phyloP scores from a whole-genome alignment of 768 basidiomycete genomes.

The Suillus fuscotomentosus region DNA sequence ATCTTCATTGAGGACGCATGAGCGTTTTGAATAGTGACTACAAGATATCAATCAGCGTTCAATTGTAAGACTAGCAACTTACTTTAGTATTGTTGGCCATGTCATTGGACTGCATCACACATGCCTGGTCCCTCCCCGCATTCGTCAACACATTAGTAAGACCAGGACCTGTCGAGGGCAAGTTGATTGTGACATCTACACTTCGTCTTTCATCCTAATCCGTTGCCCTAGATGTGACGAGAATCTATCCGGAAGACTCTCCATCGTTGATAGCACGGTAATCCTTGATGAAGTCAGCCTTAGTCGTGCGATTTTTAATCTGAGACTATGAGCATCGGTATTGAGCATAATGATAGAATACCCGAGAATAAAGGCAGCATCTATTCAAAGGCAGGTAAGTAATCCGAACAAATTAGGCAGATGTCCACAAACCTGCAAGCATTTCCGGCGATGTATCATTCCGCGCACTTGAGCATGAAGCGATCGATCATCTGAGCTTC shows the following conservation, averaged over 20 bases:
- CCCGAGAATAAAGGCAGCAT: slow-evolving; percentile 92
- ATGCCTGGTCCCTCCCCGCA: slow-evolving; percentile 93
- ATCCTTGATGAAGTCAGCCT: slow-evolving; percentile 87
- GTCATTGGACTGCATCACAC: slow-evolving; percentile 90
- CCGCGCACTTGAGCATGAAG: slow-evolving; percentile 98
- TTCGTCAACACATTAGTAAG: slow-evolving; percentile 80
- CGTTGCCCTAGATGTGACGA: slow-evolving; percentile 74
- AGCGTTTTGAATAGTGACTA: slow-evolving; percentile 91
- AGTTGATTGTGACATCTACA: slow-evolving; percentile 51
- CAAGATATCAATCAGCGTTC: slow-evolving; percentile 10
- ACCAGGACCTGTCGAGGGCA: slow-evolving; percentile 58
- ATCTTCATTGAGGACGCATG: slow-evolving; percentile 69
- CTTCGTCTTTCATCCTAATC: slow-evolving; percentile 98
- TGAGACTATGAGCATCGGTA: slow-evolving; percentile 95
- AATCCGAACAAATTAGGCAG: slow-evolving; percentile 9
- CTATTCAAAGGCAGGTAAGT: slow-evolving; percentile 35
- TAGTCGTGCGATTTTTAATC: slow-evolving; percentile 93
- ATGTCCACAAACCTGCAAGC: slow-evolving; percentile 65
- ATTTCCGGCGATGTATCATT: slow-evolving; percentile 92
- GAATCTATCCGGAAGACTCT: slow-evolving; percentile 79
- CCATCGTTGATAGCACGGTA: slow-evolving; percentile 95
- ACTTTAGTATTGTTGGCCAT: slow-evolving; percentile 98
- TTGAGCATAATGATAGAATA: slow-evolving; percentile 96
- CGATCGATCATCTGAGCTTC: slow-evolving; percentile 99
- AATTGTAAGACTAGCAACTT: slow-evolving; percentile 12